Conservation (phyloP, 352 stramenopile species). For the Thalassiosira exigua region DNA sequence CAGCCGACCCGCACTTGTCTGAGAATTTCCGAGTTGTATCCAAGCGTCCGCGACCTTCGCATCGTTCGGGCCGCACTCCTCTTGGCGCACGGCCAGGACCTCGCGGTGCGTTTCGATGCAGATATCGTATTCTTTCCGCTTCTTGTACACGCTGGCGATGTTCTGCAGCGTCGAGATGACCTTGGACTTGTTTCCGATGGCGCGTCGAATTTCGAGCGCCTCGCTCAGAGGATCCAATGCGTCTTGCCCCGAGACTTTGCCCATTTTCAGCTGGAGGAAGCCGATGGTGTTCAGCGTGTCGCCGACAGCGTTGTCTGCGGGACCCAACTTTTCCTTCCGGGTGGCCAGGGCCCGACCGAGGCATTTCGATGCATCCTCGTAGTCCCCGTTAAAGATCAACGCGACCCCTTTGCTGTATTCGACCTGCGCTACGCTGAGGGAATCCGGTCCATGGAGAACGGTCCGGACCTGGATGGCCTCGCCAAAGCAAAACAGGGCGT, state of each 20-base stretch:
- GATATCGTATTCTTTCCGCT: slow-evolving; percentile 57
- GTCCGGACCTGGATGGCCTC: slow-evolving; percentile 50
- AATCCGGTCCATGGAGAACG: slow-evolving; percentile 33
- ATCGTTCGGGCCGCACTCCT: slow-evolving; percentile 53
- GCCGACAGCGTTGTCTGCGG: slow-evolving; percentile 48
- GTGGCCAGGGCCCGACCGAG: slow-evolving; percentile 46
- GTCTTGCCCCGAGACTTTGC: slow-evolving; percentile 46
- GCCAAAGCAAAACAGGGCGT: slow-evolving; percentile 62
- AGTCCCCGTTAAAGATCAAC: slow-evolving; percentile 49
- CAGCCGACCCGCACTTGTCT: slow-evolving; percentile 45
- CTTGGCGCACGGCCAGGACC: slow-evolving; percentile 48
- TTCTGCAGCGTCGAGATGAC: slow-evolving; percentile 66
- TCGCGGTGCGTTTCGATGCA: slow-evolving; percentile 52
- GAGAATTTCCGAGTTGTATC: slow-evolving; percentile 55
- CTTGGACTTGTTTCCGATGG: slow-evolving; percentile 54
- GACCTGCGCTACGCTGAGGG: slow-evolving; percentile 44
- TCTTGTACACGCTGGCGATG: slow-evolving; percentile 62
- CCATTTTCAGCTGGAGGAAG: slow-evolving; percentile 56
- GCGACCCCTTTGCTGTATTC: slow-evolving; percentile 64
- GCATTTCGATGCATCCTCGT: slow-evolving; percentile 41
- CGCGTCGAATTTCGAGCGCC: slow-evolving; percentile 55
- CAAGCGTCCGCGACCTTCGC: slow-evolving; percentile 57
- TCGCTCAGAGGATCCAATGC: slow-evolving; percentile 41
- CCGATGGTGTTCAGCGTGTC: slow-evolving; percentile 70
- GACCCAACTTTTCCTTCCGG: slow-evolving; percentile 46